Evolutionary conservation across 1,284 basidiomycete genomes (phyloP).

Genomic region (Microbotryum scabiosae): DNA sequence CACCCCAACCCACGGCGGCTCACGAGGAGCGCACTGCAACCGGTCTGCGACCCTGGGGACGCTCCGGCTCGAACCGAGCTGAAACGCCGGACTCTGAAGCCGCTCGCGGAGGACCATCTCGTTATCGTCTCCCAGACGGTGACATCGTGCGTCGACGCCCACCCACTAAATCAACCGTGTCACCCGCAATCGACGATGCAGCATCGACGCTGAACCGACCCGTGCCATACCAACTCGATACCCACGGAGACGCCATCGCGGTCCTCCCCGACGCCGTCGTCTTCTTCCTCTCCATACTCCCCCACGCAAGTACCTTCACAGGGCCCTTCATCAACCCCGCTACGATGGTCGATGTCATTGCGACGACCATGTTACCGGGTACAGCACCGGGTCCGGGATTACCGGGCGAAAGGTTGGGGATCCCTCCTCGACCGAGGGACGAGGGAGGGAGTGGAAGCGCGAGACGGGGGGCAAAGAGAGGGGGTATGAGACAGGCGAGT

Average conservation of each 20-base stretch:
- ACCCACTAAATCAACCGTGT: too few relatives aligned
- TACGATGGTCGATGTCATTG: slow-evolving; percentile 28
- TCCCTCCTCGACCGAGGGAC: slow-evolving; percentile 23
- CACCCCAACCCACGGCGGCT: slow-evolving; percentile 30
- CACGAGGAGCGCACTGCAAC: slow-evolving; percentile 13
- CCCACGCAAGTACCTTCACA: slow-evolving; percentile 57
- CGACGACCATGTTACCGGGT: slow-evolving; percentile 25
- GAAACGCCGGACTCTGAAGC: not conserved
- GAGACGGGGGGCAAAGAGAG: too few relatives aligned
- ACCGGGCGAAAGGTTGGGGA: slow-evolving; percentile 26
- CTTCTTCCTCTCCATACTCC: slow-evolving; percentile 73
- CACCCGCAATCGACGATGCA: slow-evolving; percentile 36
- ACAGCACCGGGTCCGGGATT: slow-evolving; percentile 26
- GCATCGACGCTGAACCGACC: slow-evolving; percentile 38
- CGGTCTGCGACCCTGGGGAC: not conserved
- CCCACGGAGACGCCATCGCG: slow-evolving; percentile 20
- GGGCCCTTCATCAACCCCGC: slow-evolving; percentile 28
- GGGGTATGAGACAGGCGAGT: too few relatives aligned
- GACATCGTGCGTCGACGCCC: not conserved
- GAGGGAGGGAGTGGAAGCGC: too few relatives aligned
- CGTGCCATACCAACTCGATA: slow-evolving; percentile 26
- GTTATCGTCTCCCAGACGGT: slow-evolving; percentile 40
- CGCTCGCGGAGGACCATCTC: slow-evolving; percentile 34
- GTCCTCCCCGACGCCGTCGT: slow-evolving; percentile 59
- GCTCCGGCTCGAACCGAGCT: not conserved